phyloP scores from a whole-genome alignment of 257 asterid genomes.

The Craterostigma plantagineum region DNA sequence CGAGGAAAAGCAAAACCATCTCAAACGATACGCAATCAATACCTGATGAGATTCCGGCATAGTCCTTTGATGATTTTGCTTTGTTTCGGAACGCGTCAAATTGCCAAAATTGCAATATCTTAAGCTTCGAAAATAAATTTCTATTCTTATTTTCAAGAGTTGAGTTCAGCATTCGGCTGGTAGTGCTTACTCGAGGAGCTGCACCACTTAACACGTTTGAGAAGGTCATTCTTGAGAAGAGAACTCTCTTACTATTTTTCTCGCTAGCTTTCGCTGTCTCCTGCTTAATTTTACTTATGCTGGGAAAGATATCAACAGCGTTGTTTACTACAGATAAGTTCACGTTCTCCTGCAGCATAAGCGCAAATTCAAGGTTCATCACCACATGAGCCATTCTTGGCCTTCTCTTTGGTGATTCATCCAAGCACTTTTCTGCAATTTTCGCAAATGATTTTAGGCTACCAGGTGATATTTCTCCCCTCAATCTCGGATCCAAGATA shows the following conservation, averaged over 20 bases:
- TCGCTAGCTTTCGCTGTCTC: constrained; percentile 9
- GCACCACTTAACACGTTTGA: constrained; percentile 10
- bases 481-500: constrained; percentile 25
- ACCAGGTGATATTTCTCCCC: constrained; percentile 22
- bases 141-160: constrained; percentile 10
- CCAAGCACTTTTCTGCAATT: constrained; percentile 36
- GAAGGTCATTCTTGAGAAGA: constrained; percentile 4
- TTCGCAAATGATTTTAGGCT: constrained; percentile 36
- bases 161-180: constrained; percentile 6
- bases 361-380: constrained; percentile 34
- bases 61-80: constrained; percentile 10
- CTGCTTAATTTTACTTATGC: constrained; percentile 9
- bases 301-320: constrained; percentile 12
- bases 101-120: constrained; percentile 19
- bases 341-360: constrained; percentile 29
- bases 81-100: constrained; percentile 6
- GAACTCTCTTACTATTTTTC: neutral
- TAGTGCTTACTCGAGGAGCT: constrained; percentile 9
- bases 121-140: constrained; percentile 12
- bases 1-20: too few species aligned
- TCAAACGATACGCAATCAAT: constrained; percentile 2
- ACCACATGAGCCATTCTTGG: constrained; percentile 36
- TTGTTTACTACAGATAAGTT: constrained; percentile 8
- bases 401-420: constrained; percentile 31
- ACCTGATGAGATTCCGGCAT: constrained; percentile 17